phyloP scores from a whole-genome alignment of 345 rosid species.

The Pistacia vera region DNA sequence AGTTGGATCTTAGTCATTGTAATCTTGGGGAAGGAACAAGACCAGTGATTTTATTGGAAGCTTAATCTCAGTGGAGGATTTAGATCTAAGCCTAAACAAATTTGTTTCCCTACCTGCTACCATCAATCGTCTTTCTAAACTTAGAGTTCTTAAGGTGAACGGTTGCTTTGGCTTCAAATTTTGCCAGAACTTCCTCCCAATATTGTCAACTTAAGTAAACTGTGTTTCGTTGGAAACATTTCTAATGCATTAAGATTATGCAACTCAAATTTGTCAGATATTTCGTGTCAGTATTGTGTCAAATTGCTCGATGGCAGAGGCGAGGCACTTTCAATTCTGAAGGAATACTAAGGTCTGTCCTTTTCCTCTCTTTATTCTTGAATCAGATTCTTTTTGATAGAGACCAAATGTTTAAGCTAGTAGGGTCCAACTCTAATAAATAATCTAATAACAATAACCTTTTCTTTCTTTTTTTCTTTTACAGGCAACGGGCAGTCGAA shows the following conservation, averaged over 20 bases:
- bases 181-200: constrained; percentile 30
- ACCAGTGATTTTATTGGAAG: constrained; percentile 27
- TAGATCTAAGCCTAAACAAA: neutral
- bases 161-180: constrained; percentile 35
- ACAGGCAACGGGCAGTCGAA: neutral
- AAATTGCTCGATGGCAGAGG: neutral
- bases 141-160: constrained; percentile 16
- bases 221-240: constrained; percentile 12
- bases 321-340: neutral
- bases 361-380: neutral
- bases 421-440: too few species aligned
- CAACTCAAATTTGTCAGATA: neutral
- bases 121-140: constrained; percentile 29
- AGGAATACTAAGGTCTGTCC: neutral
- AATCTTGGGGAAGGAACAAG: neutral
- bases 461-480: neutral
- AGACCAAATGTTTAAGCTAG: too few species aligned
- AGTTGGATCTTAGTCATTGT: too few species aligned
- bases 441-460: neutral
- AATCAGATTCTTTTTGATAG: too few species aligned
- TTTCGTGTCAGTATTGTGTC: too few species aligned
- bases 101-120: constrained; percentile 30
- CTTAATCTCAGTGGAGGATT: constrained; percentile 28
- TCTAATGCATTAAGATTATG: too few species aligned
- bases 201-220: constrained; percentile 13